Base-by-base conservation (phyloP, 2,329 filamentous ascomycete genomes). In the Nemania sp. region DNA sequence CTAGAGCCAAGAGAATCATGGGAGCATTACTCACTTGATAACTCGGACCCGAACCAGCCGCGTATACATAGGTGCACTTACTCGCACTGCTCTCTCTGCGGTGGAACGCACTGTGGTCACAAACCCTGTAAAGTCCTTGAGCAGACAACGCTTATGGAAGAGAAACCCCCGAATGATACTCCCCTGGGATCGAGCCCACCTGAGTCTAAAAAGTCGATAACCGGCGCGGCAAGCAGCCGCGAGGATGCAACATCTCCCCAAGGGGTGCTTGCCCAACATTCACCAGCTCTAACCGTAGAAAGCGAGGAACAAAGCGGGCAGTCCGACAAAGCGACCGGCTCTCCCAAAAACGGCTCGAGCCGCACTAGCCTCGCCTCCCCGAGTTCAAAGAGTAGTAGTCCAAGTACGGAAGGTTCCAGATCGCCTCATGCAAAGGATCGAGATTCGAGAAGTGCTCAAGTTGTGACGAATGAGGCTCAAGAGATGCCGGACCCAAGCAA, bases 341-440 rank as follows among this genome's bases (percentile, higher is more conserved):
- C 45, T 11, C 27, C 5, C 5, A 18, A 38, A 13, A 20, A 53
- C 26, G 15, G 24, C 24, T 54, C 53, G 59, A 59, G 45, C 53
- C 27, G 22, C 54, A 54, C 47, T 7, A 27, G 51, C 13, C 26
- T 54, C 2, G n/a, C 45, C 26, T 52, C 24, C 5, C 45, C 53
- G 11, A 54, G 59, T 7, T 57, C 61, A 13, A 63, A 58, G 13
- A 67, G 53, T n/a, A 64, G 43, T 15, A 57, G 32, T 11, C 61
- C 55, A 0, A 59, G 38, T n/a, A 18, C 22, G 8, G 54, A n/a
- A 5, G n/a, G 27, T 2, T 45, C 41, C 18, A 24, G 27, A 29
- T 27, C 52, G 5, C 29, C 51, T 10, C 41, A 22, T 13, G 20
- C 20, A 13, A 41, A 27, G 53, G 13, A 35, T 5, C 47, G 35